Evolutionary conservation across 495 filamentous ascomycete species (phyloP).

Genomic region (Xylaria telfairii): DNA sequence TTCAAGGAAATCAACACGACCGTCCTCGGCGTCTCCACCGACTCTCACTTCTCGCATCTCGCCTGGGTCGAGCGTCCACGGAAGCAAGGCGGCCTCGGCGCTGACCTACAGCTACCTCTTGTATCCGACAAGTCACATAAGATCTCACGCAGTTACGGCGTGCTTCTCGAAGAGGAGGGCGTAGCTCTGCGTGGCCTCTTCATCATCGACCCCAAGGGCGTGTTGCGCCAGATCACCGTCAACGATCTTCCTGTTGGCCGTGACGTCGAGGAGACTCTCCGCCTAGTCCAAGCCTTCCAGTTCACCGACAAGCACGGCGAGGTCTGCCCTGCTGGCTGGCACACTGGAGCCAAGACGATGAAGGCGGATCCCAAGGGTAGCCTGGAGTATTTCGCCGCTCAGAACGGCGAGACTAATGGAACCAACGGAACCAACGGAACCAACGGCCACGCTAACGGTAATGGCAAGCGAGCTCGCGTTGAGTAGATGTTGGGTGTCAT

Average conservation of each 20-base stretch:
- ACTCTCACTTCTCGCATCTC: conserved; percentile 59
- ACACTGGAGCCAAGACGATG: conserved; percentile 58
- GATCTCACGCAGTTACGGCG: conserved; percentile 60
- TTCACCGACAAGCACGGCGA: conserved; percentile 67
- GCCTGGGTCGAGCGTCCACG: conserved; percentile 59
- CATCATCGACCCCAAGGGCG: conserved; percentile 63
- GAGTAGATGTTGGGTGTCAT: background rate
- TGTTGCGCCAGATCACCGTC: conserved; percentile 63
- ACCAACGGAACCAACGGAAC: background rate
- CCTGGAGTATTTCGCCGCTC: conserved; percentile 50
- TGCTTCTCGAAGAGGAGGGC: conserved; percentile 63
- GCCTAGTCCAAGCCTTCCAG: conserved; percentile 64
- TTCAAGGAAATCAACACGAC: conserved; percentile 40
- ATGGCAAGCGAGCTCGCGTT: conserved; percentile 24
- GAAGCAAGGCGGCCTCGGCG: conserved; percentile 61
- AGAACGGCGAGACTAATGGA: conserved; percentile 36
- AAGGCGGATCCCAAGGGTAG: conserved; percentile 57
- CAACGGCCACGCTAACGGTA: conserved; percentile 17
- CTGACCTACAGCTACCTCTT: conserved; percentile 58
- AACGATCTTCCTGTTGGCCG: conserved; percentile 66
- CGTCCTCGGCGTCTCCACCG: conserved; percentile 42
- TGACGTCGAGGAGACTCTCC: conserved; percentile 63
- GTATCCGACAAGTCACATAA: conserved; percentile 63
- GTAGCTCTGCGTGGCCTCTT: conserved; percentile 64
- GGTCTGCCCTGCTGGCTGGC: conserved; percentile 65